Percentiles rank a stretch among this genome's conserved stretches.
Evolutionary conservation across 2,329 filamentous ascomycete genomes (phyloP).

Genomic region (Fusarium sp.): DNA sequence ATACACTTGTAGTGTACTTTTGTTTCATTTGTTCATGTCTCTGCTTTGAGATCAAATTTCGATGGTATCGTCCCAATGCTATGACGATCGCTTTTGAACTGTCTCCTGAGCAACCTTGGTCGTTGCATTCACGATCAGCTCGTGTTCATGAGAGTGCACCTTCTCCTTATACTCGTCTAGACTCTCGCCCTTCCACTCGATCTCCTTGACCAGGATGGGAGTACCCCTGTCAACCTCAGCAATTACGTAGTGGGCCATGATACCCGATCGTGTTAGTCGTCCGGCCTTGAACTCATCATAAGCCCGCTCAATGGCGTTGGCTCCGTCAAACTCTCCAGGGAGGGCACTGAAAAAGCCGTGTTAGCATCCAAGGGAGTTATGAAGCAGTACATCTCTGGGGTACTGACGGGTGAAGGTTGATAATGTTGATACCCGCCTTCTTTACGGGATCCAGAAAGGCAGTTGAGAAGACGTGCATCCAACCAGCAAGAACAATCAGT

Average conservation of each 20-base stretch:
- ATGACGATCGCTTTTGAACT: constrained; percentile 30
- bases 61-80: neutral
- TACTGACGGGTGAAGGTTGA: constrained; percentile 84
- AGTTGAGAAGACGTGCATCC: constrained; percentile 84
- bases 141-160: constrained; percentile 82
- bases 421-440: constrained; percentile 71
- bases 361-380: constrained; percentile 51
- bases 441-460: constrained; percentile 77
- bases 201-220: constrained; percentile 76
- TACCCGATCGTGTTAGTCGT: constrained; percentile 78
- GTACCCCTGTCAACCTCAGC: constrained; percentile 82
- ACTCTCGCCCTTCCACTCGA: constrained; percentile 73
- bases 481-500: constrained; percentile 83
- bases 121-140: constrained; percentile 81
- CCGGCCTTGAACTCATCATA: constrained; percentile 75
- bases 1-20: neutral
- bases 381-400: constrained; percentile 60
- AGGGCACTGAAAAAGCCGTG: constrained; percentile 16
- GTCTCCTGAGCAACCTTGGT: constrained; percentile 59
- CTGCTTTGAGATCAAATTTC: neutral
- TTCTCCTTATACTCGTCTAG: constrained; percentile 74
- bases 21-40: neutral
- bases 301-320: constrained; percentile 80
- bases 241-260: constrained; percentile 91
- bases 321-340: constrained; percentile 78